Percentiles rank a stretch among this genome's conserved stretches.
These are phyloP conservation scores for Albatrellus ellisii DNA, from an alignment of 768 basidiomycete species.

Conservation along the genomic window DNA sequence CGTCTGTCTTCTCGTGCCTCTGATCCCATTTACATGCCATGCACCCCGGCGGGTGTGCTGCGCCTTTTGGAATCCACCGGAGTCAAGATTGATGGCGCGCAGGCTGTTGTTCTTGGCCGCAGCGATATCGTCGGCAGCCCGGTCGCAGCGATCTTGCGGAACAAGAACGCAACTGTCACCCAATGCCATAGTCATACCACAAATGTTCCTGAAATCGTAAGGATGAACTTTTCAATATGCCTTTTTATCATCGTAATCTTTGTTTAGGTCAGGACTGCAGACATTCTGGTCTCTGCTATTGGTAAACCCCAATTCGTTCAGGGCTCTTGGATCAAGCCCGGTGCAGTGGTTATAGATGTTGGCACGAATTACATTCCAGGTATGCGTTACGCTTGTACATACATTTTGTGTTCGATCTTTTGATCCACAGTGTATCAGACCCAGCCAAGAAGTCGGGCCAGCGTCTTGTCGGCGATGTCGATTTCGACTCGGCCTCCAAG, in stretches of 20 bases:
- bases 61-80: constrained; percentile 83
- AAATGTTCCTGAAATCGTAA: constrained; percentile 66
- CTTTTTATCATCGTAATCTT: not conserved
- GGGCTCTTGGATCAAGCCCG: constrained; percentile 91
- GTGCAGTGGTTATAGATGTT: constrained; percentile 93
- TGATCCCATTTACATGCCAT: constrained; percentile 82
- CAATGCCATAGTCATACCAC: constrained; percentile 92
- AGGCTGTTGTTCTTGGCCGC: constrained; percentile 88
- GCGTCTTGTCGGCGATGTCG: constrained; percentile 92
- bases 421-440: constrained; percentile 28
- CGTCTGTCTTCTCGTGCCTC: constrained; percentile 85
- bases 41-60: constrained; percentile 91
- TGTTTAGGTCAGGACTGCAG: constrained; percentile 65
- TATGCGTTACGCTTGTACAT: constrained; percentile 16
- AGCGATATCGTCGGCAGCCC: constrained; percentile 98
- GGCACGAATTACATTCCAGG: constrained; percentile 95
- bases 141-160: constrained; percentile 81
- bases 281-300: constrained; percentile 94
- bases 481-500: constrained; percentile 61
- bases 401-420: not conserved
- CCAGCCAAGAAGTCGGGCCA: constrained; percentile 88
- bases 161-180: constrained; percentile 89
- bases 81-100: constrained; percentile 59
- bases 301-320: constrained; percentile 85
- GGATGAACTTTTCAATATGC: constrained; percentile 15